phyloP scores from a whole-genome alignment of 202 grass and related monocot genomes.

The Setaria viridis region DNA sequence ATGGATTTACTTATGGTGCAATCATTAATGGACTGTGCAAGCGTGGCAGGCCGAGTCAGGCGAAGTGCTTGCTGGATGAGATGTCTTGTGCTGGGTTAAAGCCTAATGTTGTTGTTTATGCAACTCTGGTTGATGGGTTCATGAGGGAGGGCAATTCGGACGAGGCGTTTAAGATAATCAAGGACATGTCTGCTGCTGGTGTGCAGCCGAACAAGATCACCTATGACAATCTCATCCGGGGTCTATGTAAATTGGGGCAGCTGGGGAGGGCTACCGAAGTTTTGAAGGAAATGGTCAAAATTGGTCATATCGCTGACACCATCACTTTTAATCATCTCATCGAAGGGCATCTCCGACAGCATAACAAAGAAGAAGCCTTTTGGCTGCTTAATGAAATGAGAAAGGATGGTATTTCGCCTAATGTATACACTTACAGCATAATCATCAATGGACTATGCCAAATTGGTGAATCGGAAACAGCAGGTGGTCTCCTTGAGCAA shows the following conservation, averaged over 20 bases:
- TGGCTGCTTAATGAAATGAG: slow-evolving; percentile 65
- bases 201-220: slow-evolving; percentile 63
- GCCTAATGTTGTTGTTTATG: slow-evolving; percentile 62
- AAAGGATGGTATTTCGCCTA: slow-evolving; percentile 49
- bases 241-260: slow-evolving; percentile 59
- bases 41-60: slow-evolving; percentile 48
- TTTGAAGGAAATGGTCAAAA: slow-evolving; percentile 57
- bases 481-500: slow-evolving; percentile 62
- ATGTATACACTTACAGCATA: slow-evolving; percentile 66
- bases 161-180: slow-evolving; percentile 52
- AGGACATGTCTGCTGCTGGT: slow-evolving; percentile 65
- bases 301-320: slow-evolving; percentile 57
- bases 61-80: slow-evolving; percentile 63
- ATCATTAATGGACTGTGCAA: slow-evolving; percentile 70
- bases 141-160: slow-evolving; percentile 60
- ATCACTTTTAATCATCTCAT: slow-evolving; percentile 64
- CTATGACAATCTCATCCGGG: slow-evolving; percentile 69
- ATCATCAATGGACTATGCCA: slow-evolving; percentile 70
- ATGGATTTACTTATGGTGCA: slow-evolving; percentile 62
- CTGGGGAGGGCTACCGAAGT: slow-evolving; percentile 55
- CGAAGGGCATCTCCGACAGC: slow-evolving; percentile 54
- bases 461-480: slow-evolving; percentile 52
- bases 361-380: slow-evolving; percentile 53
- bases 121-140: slow-evolving; percentile 70
- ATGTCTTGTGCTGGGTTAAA: slow-evolving; percentile 53